phyloP scores from a whole-genome alignment of 2,329 filamentous ascomycete genomes.

The Alternaria triticimaculans region DNA sequence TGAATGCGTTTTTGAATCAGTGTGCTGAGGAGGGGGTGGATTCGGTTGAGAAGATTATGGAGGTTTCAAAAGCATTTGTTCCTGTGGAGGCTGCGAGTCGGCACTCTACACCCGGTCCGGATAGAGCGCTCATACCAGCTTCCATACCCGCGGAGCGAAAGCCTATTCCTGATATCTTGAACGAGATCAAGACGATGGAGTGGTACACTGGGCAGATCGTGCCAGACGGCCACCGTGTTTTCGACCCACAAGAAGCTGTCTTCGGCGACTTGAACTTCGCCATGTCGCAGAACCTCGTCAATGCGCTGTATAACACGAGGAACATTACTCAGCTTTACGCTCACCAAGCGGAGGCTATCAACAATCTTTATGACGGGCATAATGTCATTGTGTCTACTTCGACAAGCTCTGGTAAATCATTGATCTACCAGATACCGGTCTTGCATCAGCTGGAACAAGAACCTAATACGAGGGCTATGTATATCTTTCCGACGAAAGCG shows the following conservation, averaged over 20 bases:
- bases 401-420: slow-evolving; percentile 93
- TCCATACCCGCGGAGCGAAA: slow-evolving; percentile 82
- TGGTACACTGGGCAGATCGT: slow-evolving; percentile 96
- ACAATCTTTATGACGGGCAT: slow-evolving; percentile 78
- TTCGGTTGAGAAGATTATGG: slow-evolving; percentile 69
- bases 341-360: slow-evolving; percentile 93
- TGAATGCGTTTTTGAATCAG: slow-evolving; percentile 77
- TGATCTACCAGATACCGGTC: slow-evolving; percentile 97
- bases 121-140: slow-evolving; percentile 63
- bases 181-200: slow-evolving; percentile 78
- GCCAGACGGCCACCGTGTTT: slow-evolving; percentile 88
- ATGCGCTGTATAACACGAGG: slow-evolving; percentile 91
- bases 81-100: slow-evolving; percentile 63
- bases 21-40: slow-evolving; percentile 71
- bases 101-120: slow-evolving; percentile 50
- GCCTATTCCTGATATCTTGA: slow-evolving; percentile 81
- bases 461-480: slow-evolving; percentile 81
- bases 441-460: slow-evolving; percentile 85
- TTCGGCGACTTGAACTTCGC: slow-evolving; percentile 85
- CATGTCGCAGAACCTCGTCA: slow-evolving; percentile 90
- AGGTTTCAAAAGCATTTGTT: slow-evolving; percentile 66
- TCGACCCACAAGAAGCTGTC: slow-evolving; percentile 81
- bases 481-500: slow-evolving; percentile 97
- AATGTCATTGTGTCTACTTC: slow-evolving; percentile 94
- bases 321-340: slow-evolving; percentile 86